These are phyloP conservation scores for Rutidosis leptorrhynchoides DNA, from an alignment of 129 eudicot species.

Conservation along the genomic window DNA sequence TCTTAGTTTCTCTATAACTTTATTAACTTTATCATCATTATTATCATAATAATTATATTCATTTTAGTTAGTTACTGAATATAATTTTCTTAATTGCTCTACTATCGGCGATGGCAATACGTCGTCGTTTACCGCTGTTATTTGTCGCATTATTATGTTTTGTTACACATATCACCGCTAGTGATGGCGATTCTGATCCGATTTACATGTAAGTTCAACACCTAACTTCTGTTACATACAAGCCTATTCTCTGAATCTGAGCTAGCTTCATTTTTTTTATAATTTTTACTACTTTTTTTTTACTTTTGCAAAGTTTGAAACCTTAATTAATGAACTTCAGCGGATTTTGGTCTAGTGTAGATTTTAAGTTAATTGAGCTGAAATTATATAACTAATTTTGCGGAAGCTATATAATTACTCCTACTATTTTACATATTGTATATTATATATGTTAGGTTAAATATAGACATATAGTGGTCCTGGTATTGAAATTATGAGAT, in stretches of 20 bases:
- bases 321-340: conserved; percentile 21
- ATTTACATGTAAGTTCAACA: conserved; percentile 58
- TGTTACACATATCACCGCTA: conserved; percentile 41
- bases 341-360: not conserved
- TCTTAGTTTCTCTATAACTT: too few relatives aligned
- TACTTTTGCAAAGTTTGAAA: conserved; percentile 5
- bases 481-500: not conserved
- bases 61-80: not conserved
- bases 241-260: not conserved
- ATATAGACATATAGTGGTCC: conserved; percentile 7
- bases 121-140: conserved; percentile 33
- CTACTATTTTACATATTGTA: not conserved
- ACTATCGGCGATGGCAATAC: conserved; percentile 41
- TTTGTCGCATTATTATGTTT: conserved; percentile 41
- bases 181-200: conserved; percentile 82
- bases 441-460: not conserved
- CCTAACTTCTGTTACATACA: not conserved
- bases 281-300: not conserved
- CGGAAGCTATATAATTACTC: not conserved
- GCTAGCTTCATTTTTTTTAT: conserved; percentile 2
- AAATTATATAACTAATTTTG: not conserved
- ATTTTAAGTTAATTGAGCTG: conserved; percentile 11
- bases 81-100: not conserved
- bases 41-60: not conserved
- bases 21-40: too few relatives aligned